These are phyloP conservation scores for Diophrys sp. DNA, from an alignment of 73 alveolate species.

Conservation along the genomic window DNA sequence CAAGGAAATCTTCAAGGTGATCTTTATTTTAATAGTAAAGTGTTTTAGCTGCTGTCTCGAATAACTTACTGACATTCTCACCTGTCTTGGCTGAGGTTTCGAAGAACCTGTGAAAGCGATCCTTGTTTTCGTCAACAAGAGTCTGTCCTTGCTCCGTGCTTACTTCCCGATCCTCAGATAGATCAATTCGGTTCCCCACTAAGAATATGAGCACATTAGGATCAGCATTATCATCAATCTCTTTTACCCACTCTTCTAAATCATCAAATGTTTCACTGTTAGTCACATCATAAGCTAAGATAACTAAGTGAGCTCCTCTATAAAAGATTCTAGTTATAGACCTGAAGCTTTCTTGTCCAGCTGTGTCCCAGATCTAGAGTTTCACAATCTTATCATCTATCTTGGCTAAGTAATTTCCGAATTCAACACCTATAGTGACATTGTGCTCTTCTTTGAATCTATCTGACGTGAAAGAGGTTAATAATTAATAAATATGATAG, in stretches of 20 bases:
- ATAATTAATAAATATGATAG: not conserved
- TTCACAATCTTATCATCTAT: constrained; percentile 10
- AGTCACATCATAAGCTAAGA: constrained; percentile 65
- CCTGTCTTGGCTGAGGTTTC: constrained; percentile 88
- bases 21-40: not conserved
- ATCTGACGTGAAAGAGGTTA: constrained; percentile 18
- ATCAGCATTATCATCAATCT: constrained; percentile 54
- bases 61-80: constrained; percentile 49
- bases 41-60: constrained; percentile 32
- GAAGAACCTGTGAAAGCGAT: constrained; percentile 29
- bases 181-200: constrained; percentile 66
- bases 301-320: constrained; percentile 60
- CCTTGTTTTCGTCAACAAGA: not conserved
- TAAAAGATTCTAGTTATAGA: constrained; percentile 52
- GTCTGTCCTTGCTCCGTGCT: not conserved
- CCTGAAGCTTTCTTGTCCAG: constrained; percentile 68
- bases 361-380: constrained; percentile 61
- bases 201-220: constrained; percentile 41
- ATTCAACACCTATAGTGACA: constrained; percentile 83
- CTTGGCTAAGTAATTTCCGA: constrained; percentile 22
- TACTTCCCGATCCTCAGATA: constrained; percentile 34
- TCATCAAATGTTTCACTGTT: constrained; percentile 52
- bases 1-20: not conserved
- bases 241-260: constrained; percentile 54
- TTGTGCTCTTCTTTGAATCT: constrained; percentile 64